Conservation (phyloP, 768 basidiomycete genomes). For the Kwoniella heveanensis region DNA sequence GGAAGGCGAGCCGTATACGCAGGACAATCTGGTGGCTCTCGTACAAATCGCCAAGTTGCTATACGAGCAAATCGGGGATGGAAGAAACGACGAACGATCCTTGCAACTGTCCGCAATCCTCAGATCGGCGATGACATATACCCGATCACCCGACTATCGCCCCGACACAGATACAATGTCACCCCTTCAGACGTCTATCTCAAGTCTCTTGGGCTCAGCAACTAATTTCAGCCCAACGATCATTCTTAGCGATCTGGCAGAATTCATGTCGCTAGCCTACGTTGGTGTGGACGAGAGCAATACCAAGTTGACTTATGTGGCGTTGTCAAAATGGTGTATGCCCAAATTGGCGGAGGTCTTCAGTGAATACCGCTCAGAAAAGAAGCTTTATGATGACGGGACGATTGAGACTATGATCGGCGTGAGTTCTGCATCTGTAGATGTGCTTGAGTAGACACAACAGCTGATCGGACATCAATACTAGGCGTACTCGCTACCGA, state of each 20-base stretch:
- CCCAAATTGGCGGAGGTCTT: conserved; percentile 79
- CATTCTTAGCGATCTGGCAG: conserved; percentile 78
- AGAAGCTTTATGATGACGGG: conserved; percentile 73
- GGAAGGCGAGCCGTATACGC: conserved; percentile 64
- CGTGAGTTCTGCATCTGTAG: conserved; percentile 58
- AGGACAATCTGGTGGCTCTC: conserved; percentile 81
- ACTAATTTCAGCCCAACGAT: conserved; percentile 69
- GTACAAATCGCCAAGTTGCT: conserved; percentile 68
- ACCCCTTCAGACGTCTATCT: conserved; percentile 66
- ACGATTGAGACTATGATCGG: conserved; percentile 81
- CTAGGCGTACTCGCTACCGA: conserved; percentile 83
- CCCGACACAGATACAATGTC: conserved; percentile 78
- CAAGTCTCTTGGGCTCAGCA: conserved; percentile 70
- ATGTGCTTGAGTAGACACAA: no score
- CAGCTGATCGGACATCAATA: background rate
- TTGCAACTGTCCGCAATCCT: conserved; percentile 73
- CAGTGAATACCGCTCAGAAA: conserved; percentile 40
- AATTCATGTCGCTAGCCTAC: conserved; percentile 85
- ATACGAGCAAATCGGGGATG: conserved; percentile 68
- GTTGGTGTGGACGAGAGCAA: conserved; percentile 59
- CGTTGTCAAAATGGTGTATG: conserved; percentile 83
- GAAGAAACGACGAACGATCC: conserved; percentile 60
- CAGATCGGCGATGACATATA: conserved; percentile 74
- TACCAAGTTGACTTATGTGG: conserved; percentile 78
- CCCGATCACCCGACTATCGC: conserved; percentile 79